A percentile compares a stretch with the other conserved stretches of the same genome.
Evolutionary conservation across 2,329 filamentous ascomycete species (phyloP).

Genomic region (Aspergillus hortae): DNA sequence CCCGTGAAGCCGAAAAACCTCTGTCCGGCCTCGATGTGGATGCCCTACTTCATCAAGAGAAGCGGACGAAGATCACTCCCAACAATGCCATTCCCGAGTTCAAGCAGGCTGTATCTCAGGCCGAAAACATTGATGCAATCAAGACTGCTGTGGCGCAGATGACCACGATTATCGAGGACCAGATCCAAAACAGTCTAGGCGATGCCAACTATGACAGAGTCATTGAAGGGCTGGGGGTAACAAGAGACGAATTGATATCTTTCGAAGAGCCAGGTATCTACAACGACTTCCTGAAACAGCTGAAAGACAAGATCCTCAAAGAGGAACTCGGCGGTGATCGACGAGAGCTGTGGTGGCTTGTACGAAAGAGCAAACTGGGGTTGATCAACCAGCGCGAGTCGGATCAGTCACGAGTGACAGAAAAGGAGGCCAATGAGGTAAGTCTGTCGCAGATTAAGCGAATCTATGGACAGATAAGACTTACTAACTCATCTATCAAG

Average conservation of each 20-base stretch:
- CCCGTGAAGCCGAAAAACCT: conserved; percentile 70
- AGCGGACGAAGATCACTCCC: conserved; percentile 52
- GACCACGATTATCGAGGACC: conserved; percentile 63
- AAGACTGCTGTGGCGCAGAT: conserved; percentile 71
- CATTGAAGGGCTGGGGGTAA: conserved; percentile 69
- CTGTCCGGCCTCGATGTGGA: conserved; percentile 87
- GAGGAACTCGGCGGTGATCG: conserved; percentile 73
- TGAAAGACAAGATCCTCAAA: conserved; percentile 70
- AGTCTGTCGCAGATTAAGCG: conserved; percentile 8
- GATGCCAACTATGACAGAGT: conserved; percentile 71
- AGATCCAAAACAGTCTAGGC: conserved; percentile 70
- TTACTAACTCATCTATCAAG: not conserved
- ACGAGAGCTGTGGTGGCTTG: conserved; percentile 75
- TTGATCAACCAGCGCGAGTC: conserved; percentile 65
- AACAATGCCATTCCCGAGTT: conserved; percentile 87
- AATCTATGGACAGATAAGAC: not conserved
- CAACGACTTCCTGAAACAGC: conserved; percentile 65
- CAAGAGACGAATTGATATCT: conserved; percentile 72
- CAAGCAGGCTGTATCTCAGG: conserved; percentile 68
- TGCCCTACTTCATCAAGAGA: conserved; percentile 65
- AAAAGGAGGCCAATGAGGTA: conserved; percentile 65
- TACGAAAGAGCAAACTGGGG: conserved; percentile 66
- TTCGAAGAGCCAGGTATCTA: conserved; percentile 73
- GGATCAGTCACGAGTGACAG: conserved; percentile 62
- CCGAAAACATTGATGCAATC: conserved; percentile 60